A percentile compares a stretch with the other conserved stretches of the same genome.
phyloP scores from a whole-genome alignment of 148 eudicot genomes.

The Rhododendron ovatum region DNA sequence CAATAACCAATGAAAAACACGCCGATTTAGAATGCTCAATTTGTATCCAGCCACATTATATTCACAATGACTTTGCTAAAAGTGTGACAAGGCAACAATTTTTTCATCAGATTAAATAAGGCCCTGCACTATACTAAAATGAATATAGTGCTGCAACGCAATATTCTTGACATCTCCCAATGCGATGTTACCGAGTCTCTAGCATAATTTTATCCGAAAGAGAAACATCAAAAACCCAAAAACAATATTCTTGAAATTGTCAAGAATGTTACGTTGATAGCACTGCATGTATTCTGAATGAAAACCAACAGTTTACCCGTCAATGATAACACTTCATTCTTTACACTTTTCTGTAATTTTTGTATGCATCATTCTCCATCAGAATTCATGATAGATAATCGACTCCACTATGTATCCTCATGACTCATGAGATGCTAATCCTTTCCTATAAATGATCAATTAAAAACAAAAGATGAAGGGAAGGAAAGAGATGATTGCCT shows the following conservation, averaged over 20 bases:
- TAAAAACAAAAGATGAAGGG: background rate
- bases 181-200: background rate
- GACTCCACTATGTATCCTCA: background rate
- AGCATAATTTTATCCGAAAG: background rate
- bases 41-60: background rate
- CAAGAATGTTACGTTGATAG: background rate
- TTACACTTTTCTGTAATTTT: background rate
- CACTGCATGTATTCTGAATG: background rate
- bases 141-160: background rate
- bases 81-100: background rate
- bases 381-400: background rate
- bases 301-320: background rate
- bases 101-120: background rate
- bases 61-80: background rate
- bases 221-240: background rate
- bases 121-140: background rate
- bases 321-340: background rate
- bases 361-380: background rate
- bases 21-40: background rate
- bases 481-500: conserved; percentile 26
- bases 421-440: background rate
- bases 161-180: background rate
- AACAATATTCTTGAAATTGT: background rate
- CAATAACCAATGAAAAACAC: background rate
- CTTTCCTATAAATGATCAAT: background rate